Percentiles rank a stretch among this genome's conserved stretches.
Evolutionary conservation across 768 basidiomycete genomes (phyloP).

Genomic region (Leccinum variicolor): DNA sequence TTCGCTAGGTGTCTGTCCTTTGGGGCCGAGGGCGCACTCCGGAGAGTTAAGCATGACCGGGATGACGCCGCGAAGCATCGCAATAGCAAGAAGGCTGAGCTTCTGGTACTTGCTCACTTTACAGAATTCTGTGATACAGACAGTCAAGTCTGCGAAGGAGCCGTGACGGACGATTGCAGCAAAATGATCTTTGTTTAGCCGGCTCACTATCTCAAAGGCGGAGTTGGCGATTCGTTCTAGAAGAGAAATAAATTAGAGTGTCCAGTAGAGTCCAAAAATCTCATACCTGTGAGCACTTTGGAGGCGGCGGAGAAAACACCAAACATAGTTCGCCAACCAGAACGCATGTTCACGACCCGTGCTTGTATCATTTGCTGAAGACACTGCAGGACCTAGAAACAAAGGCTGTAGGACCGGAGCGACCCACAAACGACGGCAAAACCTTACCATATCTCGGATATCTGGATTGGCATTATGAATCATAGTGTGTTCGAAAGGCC

Average conservation of each 20-base stretch:
- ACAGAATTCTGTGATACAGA: constrained; percentile 98
- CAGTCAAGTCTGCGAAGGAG: constrained; percentile 92
- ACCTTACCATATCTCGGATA: constrained; percentile 88
- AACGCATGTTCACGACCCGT: constrained; percentile 89
- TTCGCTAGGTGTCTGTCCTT: constrained; percentile 44
- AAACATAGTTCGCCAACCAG: constrained; percentile 99
- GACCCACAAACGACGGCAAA: neutral
- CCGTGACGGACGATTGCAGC: constrained; percentile 87
- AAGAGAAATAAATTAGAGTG: neutral
- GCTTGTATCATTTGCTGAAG: constrained; percentile 99
- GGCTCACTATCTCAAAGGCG: constrained; percentile 94
- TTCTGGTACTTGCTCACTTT: constrained; percentile 99
- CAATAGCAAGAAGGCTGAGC: constrained; percentile 93
- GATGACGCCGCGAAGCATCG: constrained; percentile 91
- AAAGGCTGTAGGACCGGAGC: neutral
- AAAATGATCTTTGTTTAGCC: constrained; percentile 90
- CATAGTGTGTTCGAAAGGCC: constrained; percentile 99
- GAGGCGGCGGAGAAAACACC: constrained; percentile 97
- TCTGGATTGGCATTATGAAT: constrained; percentile 94
- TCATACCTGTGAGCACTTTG: constrained; percentile 79
- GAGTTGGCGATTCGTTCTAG: constrained; percentile 87
- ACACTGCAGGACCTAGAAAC: constrained; percentile 84
- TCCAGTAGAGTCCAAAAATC: neutral
- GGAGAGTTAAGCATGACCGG: constrained; percentile 86
- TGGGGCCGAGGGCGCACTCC: constrained; percentile 50